phyloP scores from a whole-genome alignment of 2,329 filamentous ascomycete genomes.

The Beauveria scarabaeidicola region DNA sequence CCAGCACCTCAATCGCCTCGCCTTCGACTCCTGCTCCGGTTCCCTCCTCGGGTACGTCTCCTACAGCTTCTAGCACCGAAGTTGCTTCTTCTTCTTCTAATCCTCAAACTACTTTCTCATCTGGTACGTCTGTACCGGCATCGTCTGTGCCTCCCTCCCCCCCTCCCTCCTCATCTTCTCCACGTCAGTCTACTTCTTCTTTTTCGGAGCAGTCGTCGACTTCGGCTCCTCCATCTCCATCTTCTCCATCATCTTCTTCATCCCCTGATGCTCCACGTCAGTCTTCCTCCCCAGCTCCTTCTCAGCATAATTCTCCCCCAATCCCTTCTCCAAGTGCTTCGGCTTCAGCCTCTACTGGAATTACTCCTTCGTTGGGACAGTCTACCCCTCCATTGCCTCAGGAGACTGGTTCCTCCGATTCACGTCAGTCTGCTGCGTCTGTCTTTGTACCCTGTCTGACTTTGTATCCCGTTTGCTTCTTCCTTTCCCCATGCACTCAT shows the following conservation, averaged over 20 bases:
- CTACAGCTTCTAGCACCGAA: conserved; percentile 22
- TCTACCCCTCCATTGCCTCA: not conserved
- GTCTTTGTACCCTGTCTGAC: no score
- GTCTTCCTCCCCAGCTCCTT: not conserved
- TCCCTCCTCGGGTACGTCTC: conserved; percentile 20
- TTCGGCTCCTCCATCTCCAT: conserved; percentile 12
- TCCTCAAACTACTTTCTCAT: conserved; percentile 16
- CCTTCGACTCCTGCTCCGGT: conserved; percentile 8
- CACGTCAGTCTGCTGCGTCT: not conserved
- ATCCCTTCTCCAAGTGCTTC: not conserved
- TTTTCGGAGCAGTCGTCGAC: conserved; percentile 14
- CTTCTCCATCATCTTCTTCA: not conserved
- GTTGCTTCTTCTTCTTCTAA: conserved; percentile 13
- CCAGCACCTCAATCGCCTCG: conserved; percentile 12
- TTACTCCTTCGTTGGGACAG: not conserved
- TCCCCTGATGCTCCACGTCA: not conserved
- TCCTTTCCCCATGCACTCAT: not conserved
- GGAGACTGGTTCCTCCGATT: not conserved
- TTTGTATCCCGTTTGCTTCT: no score
- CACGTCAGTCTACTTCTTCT: conserved; percentile 18
- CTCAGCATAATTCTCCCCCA: not conserved
- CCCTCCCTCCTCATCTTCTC: conserved; percentile 18
- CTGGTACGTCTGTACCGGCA: conserved; percentile 24
- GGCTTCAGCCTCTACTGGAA: not conserved
- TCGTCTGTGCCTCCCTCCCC: conserved; percentile 15